Conservation (phyloP, 2,329 filamentous ascomycete species). For the Diaporthe helianthi region DNA sequence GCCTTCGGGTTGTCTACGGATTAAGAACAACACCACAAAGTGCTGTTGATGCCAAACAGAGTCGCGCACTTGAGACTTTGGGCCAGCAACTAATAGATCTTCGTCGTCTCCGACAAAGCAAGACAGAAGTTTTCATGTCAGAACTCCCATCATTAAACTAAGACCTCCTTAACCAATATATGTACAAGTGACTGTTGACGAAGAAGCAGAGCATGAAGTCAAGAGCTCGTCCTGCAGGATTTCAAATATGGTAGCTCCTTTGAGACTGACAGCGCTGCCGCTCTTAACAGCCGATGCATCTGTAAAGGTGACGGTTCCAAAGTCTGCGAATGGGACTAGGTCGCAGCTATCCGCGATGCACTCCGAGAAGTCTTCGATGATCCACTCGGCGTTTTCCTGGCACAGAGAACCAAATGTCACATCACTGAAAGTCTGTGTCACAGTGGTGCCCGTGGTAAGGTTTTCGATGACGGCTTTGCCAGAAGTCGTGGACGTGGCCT, state of each 20-base stretch:
- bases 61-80: background rate
- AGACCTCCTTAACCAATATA: constrained; percentile 51
- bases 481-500: constrained; percentile 48
- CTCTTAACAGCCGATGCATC: constrained; percentile 40
- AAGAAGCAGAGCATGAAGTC: constrained; percentile 37
- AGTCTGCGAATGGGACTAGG: constrained; percentile 55
- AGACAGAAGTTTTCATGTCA: background rate
- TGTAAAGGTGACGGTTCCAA: constrained; percentile 54
- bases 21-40: no score
- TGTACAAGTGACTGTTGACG: constrained; percentile 36
- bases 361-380: constrained; percentile 61
- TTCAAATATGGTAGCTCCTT: constrained; percentile 68
- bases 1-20: no score
- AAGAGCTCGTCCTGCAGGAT: constrained; percentile 68
- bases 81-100: background rate
- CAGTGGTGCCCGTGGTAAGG: constrained; percentile 54
- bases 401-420: constrained; percentile 51
- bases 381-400: constrained; percentile 68
- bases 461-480: constrained; percentile 58
- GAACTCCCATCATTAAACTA: no score
- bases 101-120: background rate
- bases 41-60: background rate
- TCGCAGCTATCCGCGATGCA: constrained; percentile 38
- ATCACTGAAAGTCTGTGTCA: constrained; percentile 57
- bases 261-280: constrained; percentile 43